Base-by-base conservation (phyloP, 2,329 filamentous ascomycete species). In the Penicillium sumatraense region DNA sequence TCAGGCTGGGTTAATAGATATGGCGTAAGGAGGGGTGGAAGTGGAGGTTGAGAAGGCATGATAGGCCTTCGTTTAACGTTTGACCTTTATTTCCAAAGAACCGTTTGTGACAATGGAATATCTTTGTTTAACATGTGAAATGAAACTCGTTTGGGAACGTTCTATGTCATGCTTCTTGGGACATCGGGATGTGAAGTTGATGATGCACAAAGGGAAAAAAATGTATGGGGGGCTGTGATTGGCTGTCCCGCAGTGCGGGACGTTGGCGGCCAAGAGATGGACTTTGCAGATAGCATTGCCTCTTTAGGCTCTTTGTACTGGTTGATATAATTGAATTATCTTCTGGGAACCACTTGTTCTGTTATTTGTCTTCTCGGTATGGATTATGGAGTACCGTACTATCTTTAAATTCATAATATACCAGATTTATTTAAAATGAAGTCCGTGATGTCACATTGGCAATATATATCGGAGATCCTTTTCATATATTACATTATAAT, bases 11-110 rank as follows among this genome's bases (percentile, higher is more conserved):
- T 66, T 51, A 69, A 68, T 58, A 75, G 57, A 66, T 77, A 76
- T 38, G 72, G 64, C 27, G 65, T 59, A 56, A 78, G 69, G 51
- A 75, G 68, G 55, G 68, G 73, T 50, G 75, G 75, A 55, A 78
- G 71, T 47, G 72, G 66, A 45, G 70, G 70, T 68, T 74, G 71
- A 51, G 70, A 66, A 20, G 73, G 75, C 75, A 77, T 76, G 38
- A 35, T 62, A 49, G 46, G 42, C 49, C 53, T 48, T 55, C 40
- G 18, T 20, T 24, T 23, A n/a, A n/a, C 6, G 35, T 41, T 6
- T 33, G 5, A 1, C 5, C 16, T 14, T 35, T 24, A 18, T 18
- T 13, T 1, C 7, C 5, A 24, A 10, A 45, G 26, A n/a, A 16
- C 8, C 29, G 14, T 2, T 14, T 10, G 10, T 10, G 26, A n/a